These are phyloP conservation scores for Blakeslea trispora DNA, from an alignment of 371 early-diverging fungal genomes.

Conservation along the genomic window DNA sequence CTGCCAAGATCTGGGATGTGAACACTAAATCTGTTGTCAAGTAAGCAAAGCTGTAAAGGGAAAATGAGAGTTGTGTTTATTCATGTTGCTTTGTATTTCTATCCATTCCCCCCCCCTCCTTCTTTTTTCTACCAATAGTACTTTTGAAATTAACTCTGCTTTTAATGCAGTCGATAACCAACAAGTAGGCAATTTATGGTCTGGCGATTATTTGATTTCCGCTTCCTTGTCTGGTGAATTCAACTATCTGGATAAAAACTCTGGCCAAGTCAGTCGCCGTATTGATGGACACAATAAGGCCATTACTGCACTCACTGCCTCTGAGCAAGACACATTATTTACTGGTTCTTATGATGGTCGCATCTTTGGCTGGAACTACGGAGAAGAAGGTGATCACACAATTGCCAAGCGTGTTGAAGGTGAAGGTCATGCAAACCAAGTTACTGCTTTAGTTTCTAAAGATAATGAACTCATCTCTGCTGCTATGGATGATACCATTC, in stretches of 20 bases:
- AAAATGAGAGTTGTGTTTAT: too few relatives aligned
- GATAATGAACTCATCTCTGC: conserved; percentile 57
- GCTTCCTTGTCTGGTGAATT: conserved; percentile 83
- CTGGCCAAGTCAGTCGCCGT: conserved; percentile 51
- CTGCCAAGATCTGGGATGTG: conserved; percentile 94
- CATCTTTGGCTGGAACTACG: conserved; percentile 68
- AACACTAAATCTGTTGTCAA: conserved; percentile 66
- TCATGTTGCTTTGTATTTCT: too few relatives aligned
- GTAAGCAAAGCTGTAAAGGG: conserved; percentile 50
- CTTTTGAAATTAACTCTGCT: conserved; percentile 50
- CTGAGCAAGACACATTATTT: conserved; percentile 61
- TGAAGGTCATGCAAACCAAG: conserved; percentile 71
- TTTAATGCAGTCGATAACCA: conserved; percentile 63
- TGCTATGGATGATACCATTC: conserved; percentile 78
- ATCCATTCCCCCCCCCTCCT: too few relatives aligned
- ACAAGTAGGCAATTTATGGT: conserved; percentile 96
- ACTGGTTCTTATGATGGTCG: conserved; percentile 94
- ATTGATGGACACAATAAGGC: conserved; percentile 85
- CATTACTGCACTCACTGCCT: conserved; percentile 77
- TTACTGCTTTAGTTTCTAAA: conserved; percentile 52
- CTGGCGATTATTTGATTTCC: conserved; percentile 69
- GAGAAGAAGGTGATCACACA: conserved; percentile 33
- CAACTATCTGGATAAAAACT: conserved; percentile 76
- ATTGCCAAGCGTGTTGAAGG: conserved; percentile 52
- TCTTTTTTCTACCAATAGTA: too few relatives aligned